Evolutionary conservation across 1,284 basidiomycete genomes (phyloP).

Genomic region (Sutorius eximius): DNA sequence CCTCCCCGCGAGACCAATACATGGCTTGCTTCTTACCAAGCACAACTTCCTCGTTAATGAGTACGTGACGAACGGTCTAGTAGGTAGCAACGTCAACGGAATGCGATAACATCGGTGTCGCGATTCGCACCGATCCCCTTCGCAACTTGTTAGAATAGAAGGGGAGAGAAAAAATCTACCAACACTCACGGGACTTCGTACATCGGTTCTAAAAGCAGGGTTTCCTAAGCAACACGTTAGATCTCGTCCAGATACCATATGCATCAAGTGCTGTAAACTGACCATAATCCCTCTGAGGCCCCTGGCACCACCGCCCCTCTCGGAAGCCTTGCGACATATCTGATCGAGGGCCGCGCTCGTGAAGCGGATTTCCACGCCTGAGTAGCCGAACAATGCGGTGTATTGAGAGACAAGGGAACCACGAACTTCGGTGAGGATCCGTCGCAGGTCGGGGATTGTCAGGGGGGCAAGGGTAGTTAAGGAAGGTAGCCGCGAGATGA

Average conservation of each 20-base stretch:
- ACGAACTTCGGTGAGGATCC: constrained; percentile 88
- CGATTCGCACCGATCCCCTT: constrained; percentile 46
- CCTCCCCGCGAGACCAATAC: constrained; percentile 64
- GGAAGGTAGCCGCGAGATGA: constrained; percentile 87
- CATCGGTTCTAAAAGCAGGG: constrained; percentile 81
- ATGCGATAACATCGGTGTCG: not conserved
- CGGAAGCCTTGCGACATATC: constrained; percentile 75
- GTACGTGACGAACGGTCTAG: constrained; percentile 60
- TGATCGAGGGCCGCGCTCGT: constrained; percentile 73
- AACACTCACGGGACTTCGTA: constrained; percentile 86
- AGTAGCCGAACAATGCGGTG: constrained; percentile 76
- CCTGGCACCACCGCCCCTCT: constrained; percentile 86
- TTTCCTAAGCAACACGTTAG: constrained; percentile 52
- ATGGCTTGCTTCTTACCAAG: constrained; percentile 48
- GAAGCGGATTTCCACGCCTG: constrained; percentile 79
- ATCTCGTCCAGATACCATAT: not conserved
- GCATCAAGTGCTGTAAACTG: constrained; percentile 19
- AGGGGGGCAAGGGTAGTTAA: constrained; percentile 82
- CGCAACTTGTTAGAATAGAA: constrained; percentile 4
- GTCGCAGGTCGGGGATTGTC: constrained; percentile 73
- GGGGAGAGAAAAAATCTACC: not conserved
- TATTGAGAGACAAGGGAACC: constrained; percentile 92
- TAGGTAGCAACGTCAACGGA: constrained; percentile 8
- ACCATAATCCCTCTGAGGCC: constrained; percentile 89
- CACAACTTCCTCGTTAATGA: constrained; percentile 57